phyloP scores from a whole-genome alignment of 2,329 filamentous ascomycete genomes.

The Colletotrichum camelliae region DNA sequence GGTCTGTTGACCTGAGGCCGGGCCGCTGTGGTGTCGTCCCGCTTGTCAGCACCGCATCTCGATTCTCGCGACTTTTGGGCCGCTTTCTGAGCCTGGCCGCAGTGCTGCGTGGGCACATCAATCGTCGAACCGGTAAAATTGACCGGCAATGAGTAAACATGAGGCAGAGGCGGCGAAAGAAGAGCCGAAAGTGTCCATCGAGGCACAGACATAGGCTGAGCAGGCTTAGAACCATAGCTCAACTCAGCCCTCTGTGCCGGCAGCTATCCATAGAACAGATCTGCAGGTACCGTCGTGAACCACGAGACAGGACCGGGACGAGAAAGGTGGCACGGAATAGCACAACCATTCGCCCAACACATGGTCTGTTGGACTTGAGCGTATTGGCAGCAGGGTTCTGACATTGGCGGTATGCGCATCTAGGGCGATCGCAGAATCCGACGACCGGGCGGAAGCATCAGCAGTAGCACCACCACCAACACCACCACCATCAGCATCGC shows the following conservation, averaged over 20 bases:
- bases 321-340: neutral
- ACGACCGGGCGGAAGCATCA: slow-evolving; percentile 4
- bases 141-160: neutral
- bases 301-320: slow-evolving; percentile 10
- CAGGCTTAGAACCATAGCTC: neutral
- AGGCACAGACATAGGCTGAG: slow-evolving; percentile 6
- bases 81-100: neutral
- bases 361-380: neutral
- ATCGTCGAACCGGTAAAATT: neutral
- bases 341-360: neutral
- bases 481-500: neutral
- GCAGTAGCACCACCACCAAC: neutral
- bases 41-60: neutral
- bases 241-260: slow-evolving; percentile 6
- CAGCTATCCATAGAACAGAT: slow-evolving; percentile 5
- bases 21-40: neutral
- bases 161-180: slow-evolving; percentile 1
- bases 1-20: neutral
- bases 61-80: neutral
- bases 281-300: slow-evolving; percentile 17
- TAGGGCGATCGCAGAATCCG: neutral
- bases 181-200: neutral
- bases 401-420: neutral
- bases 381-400: neutral
- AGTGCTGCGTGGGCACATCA: neutral